A percentile compares a stretch with the other conserved stretches of the same genome.
Evolutionary conservation across 257 asterid species (phyloP).

Genomic region (Solanum tacnaense): DNA sequence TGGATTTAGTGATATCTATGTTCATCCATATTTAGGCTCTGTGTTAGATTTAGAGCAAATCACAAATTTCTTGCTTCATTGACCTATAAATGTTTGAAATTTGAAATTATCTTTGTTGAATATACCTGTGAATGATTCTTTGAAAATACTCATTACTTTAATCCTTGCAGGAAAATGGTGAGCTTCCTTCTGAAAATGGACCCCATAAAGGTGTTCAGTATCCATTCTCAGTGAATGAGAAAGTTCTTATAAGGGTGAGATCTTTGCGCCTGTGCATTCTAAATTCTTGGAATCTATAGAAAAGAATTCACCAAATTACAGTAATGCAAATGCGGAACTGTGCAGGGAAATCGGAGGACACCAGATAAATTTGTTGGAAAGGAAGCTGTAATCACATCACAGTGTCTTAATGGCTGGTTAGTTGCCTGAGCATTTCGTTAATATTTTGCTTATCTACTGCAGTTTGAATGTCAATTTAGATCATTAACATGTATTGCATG

Average conservation of each 20-base stretch:
- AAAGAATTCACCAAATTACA: neutral
- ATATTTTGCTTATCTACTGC: neutral
- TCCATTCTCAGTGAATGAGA: conserved; percentile 88
- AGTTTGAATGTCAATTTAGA: neutral
- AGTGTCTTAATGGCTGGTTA: conserved; percentile 97
- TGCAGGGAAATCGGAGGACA: conserved; percentile 96
- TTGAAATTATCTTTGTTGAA: neutral
- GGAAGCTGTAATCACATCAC: conserved; percentile 91
- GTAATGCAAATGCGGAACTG: neutral
- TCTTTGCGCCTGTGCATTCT: neutral
- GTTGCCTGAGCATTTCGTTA: conserved; percentile 17
- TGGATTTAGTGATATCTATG: neutral
- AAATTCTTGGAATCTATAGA: neutral
- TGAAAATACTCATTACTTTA: conserved; percentile 3
- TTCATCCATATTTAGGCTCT: neutral
- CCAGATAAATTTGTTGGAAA: conserved; percentile 96
- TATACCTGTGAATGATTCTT: neutral
- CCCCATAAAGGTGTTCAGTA: conserved; percentile 59
- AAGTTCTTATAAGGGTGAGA: conserved; percentile 79
- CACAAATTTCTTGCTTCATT: neutral
- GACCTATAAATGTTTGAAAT: neutral
- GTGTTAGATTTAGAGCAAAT: neutral
- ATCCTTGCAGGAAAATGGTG: conserved; percentile 70
- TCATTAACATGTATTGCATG: neutral
- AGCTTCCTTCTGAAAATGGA: conserved; percentile 52